Evolutionary conservation across 2,329 filamentous ascomycete species (phyloP), one percentile per base, ranked within the genome.

Genomic region (Ophiocordyceps camponoti-rufipedis): DNA sequence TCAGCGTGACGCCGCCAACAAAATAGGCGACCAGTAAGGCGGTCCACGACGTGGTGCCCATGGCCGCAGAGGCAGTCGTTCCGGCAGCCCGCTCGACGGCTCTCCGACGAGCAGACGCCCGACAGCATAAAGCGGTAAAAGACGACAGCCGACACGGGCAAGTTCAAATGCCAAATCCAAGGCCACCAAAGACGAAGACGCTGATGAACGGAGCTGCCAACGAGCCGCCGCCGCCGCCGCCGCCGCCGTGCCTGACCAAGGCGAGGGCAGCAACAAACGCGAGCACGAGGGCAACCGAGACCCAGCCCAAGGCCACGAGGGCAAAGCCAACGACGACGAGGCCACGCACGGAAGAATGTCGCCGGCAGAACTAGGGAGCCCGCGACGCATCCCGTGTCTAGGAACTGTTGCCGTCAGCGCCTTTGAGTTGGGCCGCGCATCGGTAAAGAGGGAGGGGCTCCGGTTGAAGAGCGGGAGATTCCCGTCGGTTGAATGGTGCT

Each of bases 1-100:
- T 59, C 59, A 95, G 89, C 47, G 88, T 94, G 57, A 95, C 61
- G 55, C 88, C 89, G 62, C 88, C 88, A 48, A 94, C 65, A 52
- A 94, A 60, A 69, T 94, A 95, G 60, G 82, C 73, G 57, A 82
- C 62, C 52, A 93, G 68, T 57, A 89, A 78, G 54, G 59, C 59
- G 31, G 66, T 66, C 65, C 70, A 74, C 54, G 35, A 39, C 9
- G 62, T 58, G 49, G 62, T 58, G 49, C 64, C 66, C 72, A 77
- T 75, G 52, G 56, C 57, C 45, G 42, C 38, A 16, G 31, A 10
- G 29, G 16, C 19, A 23, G 45, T 28, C 41, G 23, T 28, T 16
- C 33, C 16, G 35, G 31, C 45, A 38, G 42, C 32, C 41, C 40
- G 45, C 45, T 46, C 42, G 18, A 43, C 9, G 35, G 35, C 35